Percentiles rank a stretch among this genome's conserved stretches.
phyloP scores from a whole-genome alignment of 768 basidiomycete genomes.

The Auricularia sp. region DNA sequence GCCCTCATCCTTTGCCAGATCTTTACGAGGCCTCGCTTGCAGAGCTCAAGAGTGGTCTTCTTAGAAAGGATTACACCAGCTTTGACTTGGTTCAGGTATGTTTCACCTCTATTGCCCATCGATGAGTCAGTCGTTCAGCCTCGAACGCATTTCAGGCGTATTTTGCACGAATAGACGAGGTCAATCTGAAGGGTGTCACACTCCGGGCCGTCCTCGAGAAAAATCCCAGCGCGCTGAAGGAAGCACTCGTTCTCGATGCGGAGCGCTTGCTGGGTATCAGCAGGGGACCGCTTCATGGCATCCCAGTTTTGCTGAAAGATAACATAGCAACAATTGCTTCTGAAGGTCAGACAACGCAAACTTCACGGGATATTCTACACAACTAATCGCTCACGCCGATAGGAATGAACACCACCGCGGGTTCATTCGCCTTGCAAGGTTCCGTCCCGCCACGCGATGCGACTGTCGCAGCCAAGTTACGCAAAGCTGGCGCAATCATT shows the following conservation, averaged over 20 bases:
- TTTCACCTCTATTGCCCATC: background rate
- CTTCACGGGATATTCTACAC: background rate
- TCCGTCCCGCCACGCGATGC: slow-evolving; percentile 27
- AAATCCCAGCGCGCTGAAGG: slow-evolving; percentile 26
- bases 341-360: slow-evolving; percentile 8
- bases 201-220: slow-evolving; percentile 33
- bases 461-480: slow-evolving; percentile 22
- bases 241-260: slow-evolving; percentile 25
- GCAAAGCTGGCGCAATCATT: slow-evolving; percentile 8
- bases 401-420: slow-evolving; percentile 33
- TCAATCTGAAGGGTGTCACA: slow-evolving; percentile 27
- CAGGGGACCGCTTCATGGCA: slow-evolving; percentile 27
- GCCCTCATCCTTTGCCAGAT: slow-evolving; percentile 28
- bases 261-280: slow-evolving; percentile 17
- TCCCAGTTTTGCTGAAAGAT: slow-evolving; percentile 29
- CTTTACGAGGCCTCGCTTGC: slow-evolving; percentile 49
- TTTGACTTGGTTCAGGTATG: slow-evolving; percentile 52
- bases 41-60: slow-evolving; percentile 44
- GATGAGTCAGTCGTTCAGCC: too few species aligned
- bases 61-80: slow-evolving; percentile 41
- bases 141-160: slow-evolving; percentile 23
- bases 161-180: slow-evolving; percentile 32
- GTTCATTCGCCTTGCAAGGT: slow-evolving; percentile 26
- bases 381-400: background rate
- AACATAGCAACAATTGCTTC: slow-evolving; percentile 14